These are phyloP conservation scores for Fusarium subtropicale DNA, from an alignment of 2,329 filamentous ascomycete species.

Conservation along the genomic window DNA sequence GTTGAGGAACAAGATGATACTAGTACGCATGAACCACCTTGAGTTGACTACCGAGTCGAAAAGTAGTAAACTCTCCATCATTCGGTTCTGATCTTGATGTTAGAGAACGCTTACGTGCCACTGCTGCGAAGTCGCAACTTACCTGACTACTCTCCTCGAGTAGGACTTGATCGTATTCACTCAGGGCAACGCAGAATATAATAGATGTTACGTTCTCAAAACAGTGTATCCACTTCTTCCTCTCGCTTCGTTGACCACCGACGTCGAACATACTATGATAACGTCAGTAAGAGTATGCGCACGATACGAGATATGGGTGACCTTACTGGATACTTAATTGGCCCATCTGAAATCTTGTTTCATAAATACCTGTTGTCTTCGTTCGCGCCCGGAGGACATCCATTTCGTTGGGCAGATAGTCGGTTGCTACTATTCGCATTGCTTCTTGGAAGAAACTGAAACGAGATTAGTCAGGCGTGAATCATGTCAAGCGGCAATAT, in stretches of 20 bases:
- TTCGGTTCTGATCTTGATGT: constrained; percentile 81
- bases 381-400: constrained; percentile 96
- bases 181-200: constrained; percentile 97
- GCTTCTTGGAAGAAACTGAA: constrained; percentile 95
- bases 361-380: constrained; percentile 99
- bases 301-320: background rate
- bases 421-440: constrained; percentile 80
- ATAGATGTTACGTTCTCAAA: constrained; percentile 99
- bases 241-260: constrained; percentile 93
- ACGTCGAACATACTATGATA: constrained; percentile 94
- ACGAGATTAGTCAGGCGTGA: constrained; percentile 16
- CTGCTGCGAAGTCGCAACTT: constrained; percentile 41
- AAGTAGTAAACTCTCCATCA: constrained; percentile 97
- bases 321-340: constrained; percentile 97
- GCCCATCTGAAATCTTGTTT: constrained; percentile 98
- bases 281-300: constrained; percentile 37
- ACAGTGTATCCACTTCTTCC: constrained; percentile 99
- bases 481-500: background rate
- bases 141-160: constrained; percentile 96
- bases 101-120: background rate
- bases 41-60: constrained; percentile 99
- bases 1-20: constrained; percentile 98
- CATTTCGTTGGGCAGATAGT: constrained; percentile 93
- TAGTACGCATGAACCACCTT: constrained; percentile 98
- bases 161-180: constrained; percentile 97